Percentiles rank a stretch among this genome's conserved stretches.
These are phyloP conservation scores for Malus hybrid DNA, from an alignment of 331 rosid species.

Conservation along the genomic window DNA sequence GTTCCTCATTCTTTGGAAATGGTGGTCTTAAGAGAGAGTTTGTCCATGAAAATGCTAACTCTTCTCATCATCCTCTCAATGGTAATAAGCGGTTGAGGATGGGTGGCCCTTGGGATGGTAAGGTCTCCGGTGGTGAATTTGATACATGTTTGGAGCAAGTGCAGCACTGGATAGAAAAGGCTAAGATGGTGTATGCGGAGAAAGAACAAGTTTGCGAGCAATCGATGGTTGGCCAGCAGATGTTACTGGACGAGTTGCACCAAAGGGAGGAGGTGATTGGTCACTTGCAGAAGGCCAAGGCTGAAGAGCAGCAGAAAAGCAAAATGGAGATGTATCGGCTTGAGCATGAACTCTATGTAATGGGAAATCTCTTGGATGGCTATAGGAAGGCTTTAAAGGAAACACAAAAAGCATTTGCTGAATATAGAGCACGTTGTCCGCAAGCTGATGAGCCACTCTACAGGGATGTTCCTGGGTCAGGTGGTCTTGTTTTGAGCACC, in stretches of 20 bases:
- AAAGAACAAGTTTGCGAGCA: conserved; percentile 60
- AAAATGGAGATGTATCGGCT: conserved; percentile 55
- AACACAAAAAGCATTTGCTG: conserved; percentile 53
- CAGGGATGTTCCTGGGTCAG: conserved; percentile 84
- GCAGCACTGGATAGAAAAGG: conserved; percentile 54
- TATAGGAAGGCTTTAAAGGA: conserved; percentile 76
- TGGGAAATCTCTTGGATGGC: conserved; percentile 62
- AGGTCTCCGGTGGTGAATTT: conserved; percentile 32
- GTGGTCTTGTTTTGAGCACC: conserved; percentile 80
- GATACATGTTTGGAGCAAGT: conserved; percentile 55
- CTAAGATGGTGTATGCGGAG: conserved; percentile 46
- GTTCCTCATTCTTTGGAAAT: conserved; percentile 49
- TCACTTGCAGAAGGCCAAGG: conserved; percentile 49
- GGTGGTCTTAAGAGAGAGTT: conserved; percentile 67
- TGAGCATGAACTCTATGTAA: conserved; percentile 66
- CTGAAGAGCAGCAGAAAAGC: conserved; percentile 66
- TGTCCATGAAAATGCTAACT: conserved; percentile 42
- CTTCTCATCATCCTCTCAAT: conserved; percentile 42
- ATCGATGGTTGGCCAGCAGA: conserved; percentile 39
- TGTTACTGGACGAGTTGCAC: conserved; percentile 56
- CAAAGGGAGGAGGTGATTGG: conserved; percentile 47
- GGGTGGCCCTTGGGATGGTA: conserved; percentile 58
- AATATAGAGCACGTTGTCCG: conserved; percentile 50
- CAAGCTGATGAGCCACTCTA: conserved; percentile 77
- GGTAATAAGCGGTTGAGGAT: conserved; percentile 61